Conservation (phyloP, 148 eudicot genomes). For the Chenopodium quinoa region DNA sequence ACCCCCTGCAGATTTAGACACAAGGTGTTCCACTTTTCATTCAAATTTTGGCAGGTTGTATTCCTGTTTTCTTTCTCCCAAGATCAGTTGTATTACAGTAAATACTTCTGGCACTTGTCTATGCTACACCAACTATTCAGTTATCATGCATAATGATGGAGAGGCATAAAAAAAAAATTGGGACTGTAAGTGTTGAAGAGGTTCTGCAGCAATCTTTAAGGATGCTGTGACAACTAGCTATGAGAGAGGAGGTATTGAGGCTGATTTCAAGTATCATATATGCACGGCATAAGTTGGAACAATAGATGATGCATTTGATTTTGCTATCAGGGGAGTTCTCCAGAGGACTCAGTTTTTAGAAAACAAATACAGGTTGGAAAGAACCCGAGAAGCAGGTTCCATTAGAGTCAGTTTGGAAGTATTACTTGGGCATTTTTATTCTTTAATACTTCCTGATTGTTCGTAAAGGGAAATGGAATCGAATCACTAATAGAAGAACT, state of each 20-base stretch:
- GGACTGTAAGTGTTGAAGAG: constrained; percentile 21
- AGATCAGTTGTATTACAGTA: constrained; percentile 26
- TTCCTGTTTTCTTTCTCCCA: constrained; percentile 37
- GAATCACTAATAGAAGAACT: neutral
- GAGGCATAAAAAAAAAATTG: neutral
- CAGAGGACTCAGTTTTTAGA: constrained; percentile 18
- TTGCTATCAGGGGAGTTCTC: constrained; percentile 27
- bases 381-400: constrained; percentile 16
- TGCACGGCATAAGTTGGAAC: constrained; percentile 16
- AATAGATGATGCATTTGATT: constrained; percentile 35
- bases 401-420: constrained; percentile 21
- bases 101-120: constrained; percentile 40
- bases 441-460: neutral
- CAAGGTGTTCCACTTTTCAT: constrained; percentile 36
- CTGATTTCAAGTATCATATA: constrained; percentile 32
- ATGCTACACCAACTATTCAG: constrained; percentile 31
- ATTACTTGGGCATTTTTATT: constrained; percentile 7
- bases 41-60: constrained; percentile 41
- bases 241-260: constrained; percentile 33
- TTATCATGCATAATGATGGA: constrained; percentile 27
- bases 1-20: constrained; percentile 32
- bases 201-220: constrained; percentile 16
- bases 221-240: constrained; percentile 17
- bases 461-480: neutral
- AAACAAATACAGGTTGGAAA: constrained; percentile 22